Evolutionary conservation across 2,329 filamentous ascomycete species (phyloP).

Genomic region (Penicillium sp.): DNA sequence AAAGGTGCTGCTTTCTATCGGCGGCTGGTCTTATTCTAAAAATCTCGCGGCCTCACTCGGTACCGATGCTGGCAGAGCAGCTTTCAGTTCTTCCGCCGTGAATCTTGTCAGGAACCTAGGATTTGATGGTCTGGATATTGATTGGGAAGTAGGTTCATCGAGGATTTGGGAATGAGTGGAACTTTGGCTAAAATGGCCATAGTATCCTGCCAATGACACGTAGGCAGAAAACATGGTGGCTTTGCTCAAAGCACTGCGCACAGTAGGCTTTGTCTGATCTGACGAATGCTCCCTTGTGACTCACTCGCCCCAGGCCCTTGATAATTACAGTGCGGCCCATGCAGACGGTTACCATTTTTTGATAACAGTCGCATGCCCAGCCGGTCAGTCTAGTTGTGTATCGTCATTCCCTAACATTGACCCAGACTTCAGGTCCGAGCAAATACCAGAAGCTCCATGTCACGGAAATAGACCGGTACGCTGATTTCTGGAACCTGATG

Average conservation of each 20-base stretch:
- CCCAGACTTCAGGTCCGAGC: slow-evolving; percentile 28
- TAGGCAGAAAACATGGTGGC: slow-evolving; percentile 33
- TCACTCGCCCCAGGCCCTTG: slow-evolving; percentile 29
- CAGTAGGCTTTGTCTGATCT: slow-evolving; percentile 16
- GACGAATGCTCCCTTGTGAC: not conserved
- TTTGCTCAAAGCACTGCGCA: slow-evolving; percentile 30
- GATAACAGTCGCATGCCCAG: slow-evolving; percentile 46
- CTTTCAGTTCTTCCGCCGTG: slow-evolving; percentile 67
- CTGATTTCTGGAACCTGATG: slow-evolving; percentile 59
- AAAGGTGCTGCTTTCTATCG: slow-evolving; percentile 75
- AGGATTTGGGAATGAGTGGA: too few species aligned
- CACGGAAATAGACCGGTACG: slow-evolving; percentile 42
- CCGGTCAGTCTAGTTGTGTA: slow-evolving; percentile 23
- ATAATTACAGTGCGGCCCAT: slow-evolving; percentile 37
- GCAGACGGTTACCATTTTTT: slow-evolving; percentile 40
- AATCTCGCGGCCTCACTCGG: slow-evolving; percentile 70
- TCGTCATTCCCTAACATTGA: not conserved
- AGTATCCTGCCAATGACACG: slow-evolving; percentile 29
- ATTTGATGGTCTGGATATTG: slow-evolving; percentile 51
- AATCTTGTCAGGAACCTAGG: slow-evolving; percentile 73
- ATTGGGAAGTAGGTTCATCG: slow-evolving; percentile 35
- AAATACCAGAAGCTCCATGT: slow-evolving; percentile 44
- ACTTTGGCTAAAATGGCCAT: not conserved
- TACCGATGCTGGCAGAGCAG: slow-evolving; percentile 57
- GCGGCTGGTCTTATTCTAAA: slow-evolving; percentile 71